phyloP scores from a whole-genome alignment of 176 grass and related monocot species.

The Hsuehochloa calcarea region DNA sequence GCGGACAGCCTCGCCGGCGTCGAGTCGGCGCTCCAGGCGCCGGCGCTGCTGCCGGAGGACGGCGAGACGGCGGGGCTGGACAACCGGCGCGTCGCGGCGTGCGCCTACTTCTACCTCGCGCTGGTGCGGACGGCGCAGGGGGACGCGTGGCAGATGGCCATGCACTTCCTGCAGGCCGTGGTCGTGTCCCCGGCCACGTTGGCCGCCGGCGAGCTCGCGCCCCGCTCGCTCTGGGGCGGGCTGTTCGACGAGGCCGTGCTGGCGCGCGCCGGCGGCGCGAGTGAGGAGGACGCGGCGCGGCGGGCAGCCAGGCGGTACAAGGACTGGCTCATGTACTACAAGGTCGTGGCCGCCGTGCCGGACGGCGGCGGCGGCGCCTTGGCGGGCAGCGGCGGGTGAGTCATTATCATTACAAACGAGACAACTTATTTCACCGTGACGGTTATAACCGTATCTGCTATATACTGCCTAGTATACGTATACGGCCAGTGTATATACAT shows the following conservation, averaged over 20 bases:
- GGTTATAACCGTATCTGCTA: conserved; percentile 36
- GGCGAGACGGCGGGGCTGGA: conserved; percentile 60
- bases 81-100: conserved; percentile 67
- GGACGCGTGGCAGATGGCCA: conserved; percentile 88
- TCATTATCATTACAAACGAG: not conserved
- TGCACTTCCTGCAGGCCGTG: conserved; percentile 80
- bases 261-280: conserved; percentile 26
- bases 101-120: conserved; percentile 89
- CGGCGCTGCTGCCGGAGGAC: conserved; percentile 74
- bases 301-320: conserved; percentile 69
- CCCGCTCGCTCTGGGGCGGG: conserved; percentile 57
- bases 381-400: conserved; percentile 33
- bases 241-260: conserved; percentile 50
- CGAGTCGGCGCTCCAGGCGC: conserved; percentile 78
- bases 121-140: conserved; percentile 59
- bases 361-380: not conserved
- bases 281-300: conserved; percentile 47
- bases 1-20: conserved; percentile 19
- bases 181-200: conserved; percentile 43
- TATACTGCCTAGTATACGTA: not conserved
- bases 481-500: not conserved
- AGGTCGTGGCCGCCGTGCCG: conserved; percentile 57
- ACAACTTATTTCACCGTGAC: conserved; percentile 30
- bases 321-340: conserved; percentile 96
- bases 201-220: conserved; percentile 54